phyloP scores from a whole-genome alignment of 306 rosid species.

The Fragaria iinumae region DNA sequence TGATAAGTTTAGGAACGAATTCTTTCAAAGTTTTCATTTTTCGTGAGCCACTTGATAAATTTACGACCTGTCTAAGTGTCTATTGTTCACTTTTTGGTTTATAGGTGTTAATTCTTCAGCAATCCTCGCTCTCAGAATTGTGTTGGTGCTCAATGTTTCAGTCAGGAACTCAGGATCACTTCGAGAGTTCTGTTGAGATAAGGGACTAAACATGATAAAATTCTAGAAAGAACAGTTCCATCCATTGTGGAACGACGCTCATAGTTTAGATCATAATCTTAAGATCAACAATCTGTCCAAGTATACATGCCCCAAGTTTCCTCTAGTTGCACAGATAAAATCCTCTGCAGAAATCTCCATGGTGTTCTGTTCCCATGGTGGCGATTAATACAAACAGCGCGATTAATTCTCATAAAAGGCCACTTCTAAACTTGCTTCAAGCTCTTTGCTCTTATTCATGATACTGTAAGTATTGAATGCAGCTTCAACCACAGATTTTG shows the following conservation, averaged over 20 bases:
- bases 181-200: not conserved
- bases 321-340: not conserved
- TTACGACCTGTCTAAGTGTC: too few relatives aligned
- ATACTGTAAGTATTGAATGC: constrained; percentile 22
- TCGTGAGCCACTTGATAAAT: too few relatives aligned
- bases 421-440: not conserved
- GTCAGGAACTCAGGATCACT: not conserved
- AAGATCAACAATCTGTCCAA: not conserved
- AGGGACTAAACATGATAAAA: not conserved
- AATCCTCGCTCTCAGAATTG: too few relatives aligned
- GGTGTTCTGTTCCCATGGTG: not conserved
- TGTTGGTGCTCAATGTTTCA: too few relatives aligned
- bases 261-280: not conserved
- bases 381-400: not conserved
- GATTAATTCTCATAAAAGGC: not conserved
- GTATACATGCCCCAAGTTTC: not conserved
- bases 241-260: not conserved
- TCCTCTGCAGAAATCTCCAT: not conserved
- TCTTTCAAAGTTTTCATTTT: too few relatives aligned
- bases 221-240: not conserved
- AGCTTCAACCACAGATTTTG: constrained; percentile 32
- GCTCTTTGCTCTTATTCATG: not conserved
- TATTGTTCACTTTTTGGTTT: too few relatives aligned
- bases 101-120: too few relatives aligned
- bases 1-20: too few relatives aligned